These are phyloP conservation scores for Talaromyces thailandensis DNA, from an alignment of 495 filamentous ascomycete genomes.

Conservation along the genomic window DNA sequence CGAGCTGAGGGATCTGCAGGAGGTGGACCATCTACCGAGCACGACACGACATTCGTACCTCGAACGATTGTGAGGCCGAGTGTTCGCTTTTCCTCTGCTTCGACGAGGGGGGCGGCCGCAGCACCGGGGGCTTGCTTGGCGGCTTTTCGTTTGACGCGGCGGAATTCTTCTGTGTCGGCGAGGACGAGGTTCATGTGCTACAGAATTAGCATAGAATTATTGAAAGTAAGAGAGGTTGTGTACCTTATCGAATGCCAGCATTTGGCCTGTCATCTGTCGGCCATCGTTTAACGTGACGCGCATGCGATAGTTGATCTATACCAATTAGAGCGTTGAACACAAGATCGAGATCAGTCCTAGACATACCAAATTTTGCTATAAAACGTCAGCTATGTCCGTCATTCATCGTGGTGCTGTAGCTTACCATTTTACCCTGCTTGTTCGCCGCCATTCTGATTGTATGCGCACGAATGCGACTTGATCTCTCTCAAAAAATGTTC, in stretches of 20 bases:
- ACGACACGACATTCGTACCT: conserved; percentile 84
- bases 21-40: conserved; percentile 94
- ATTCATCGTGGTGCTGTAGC: conserved; percentile 27
- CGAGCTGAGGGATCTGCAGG: conserved; percentile 87
- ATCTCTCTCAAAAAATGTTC: conserved; percentile 45
- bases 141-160: conserved; percentile 83
- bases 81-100: conserved; percentile 93
- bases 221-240: conserved; percentile 2
- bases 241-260: conserved; percentile 97
- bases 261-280: conserved; percentile 92
- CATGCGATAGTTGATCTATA: conserved; percentile 98
- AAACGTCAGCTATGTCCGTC: conserved; percentile 63
- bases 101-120: conserved; percentile 51
- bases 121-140: conserved; percentile 58
- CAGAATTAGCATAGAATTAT: conserved; percentile 14
- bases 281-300: conserved; percentile 91
- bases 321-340: conserved; percentile 18
- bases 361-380: conserved; percentile 92
- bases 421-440: conserved; percentile 99
- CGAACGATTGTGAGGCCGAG: conserved; percentile 92
- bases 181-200: conserved; percentile 99
- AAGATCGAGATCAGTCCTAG: background rate
- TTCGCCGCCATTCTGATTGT: conserved; percentile 65
- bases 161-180: conserved; percentile 98
- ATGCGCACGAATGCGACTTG: conserved; percentile 63